Evolutionary conservation across 345 rosid genomes (phyloP), one percentile per base, ranked within the genome.

Genomic region (Salix viminalis): DNA sequence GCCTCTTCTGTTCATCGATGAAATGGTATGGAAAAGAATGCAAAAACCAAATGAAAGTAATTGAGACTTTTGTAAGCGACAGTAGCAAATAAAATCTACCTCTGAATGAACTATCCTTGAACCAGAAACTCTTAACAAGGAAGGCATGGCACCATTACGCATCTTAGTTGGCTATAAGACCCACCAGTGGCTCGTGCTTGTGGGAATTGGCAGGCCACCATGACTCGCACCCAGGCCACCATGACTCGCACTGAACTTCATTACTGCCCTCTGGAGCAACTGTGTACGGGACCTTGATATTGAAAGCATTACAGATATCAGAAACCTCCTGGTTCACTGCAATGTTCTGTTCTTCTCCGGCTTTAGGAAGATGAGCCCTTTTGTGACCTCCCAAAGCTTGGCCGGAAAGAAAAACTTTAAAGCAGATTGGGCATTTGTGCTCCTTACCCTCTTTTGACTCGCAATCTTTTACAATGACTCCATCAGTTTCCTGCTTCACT

Each of bases 351-450:
- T 77, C 48, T 46, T 68, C 80, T 79, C 68, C 75, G 39, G 76
- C 74, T 72, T 75, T 82, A 70, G 19, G 44, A 68, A 71, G 4
- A 60, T 88, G 90, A 73, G 75, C 67, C 83, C 81, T 86, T 79
- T 73, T 86, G 75, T 76, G 83, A 60, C 83, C 83, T 32, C 83
- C 83, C 69, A 76, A 71, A 44, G 80, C 83, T 72, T 76, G 86
- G 62, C 85, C 87, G 34, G 91, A 82, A 14, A 66, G 62, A 64
- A 87, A 85, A 42, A 7, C 44, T 86, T 73, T 88, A 6, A 68
- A 75, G 81, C 88, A 84, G 69, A 81, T 65, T 58, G 41, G 77
- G 82, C 92, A 88, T 56, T 69, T 72, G 65, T 79, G 72, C 79
- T 23, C 81, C 86, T 85, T 81, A 23, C n/a, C 58, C 56, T 69